Evolutionary conservation across 2,329 filamentous ascomycete genomes (phyloP), one percentile per base, ranked within the genome.

Genomic region (Clarireedia sp.): DNA sequence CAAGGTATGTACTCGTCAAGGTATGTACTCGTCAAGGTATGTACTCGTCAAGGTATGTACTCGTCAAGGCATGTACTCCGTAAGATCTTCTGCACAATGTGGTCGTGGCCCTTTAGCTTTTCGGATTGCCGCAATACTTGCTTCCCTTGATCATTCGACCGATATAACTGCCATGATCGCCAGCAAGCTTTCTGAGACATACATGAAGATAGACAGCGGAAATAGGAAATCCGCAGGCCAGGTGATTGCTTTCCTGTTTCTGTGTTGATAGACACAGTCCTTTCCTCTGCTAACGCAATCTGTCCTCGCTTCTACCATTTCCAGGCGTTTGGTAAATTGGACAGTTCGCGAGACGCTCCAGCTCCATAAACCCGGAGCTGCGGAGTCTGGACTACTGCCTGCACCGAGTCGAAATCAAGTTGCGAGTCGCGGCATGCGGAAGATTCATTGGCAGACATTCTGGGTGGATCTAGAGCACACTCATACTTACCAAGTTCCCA

Each of bases 271-370:
- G 29, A 33, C 12, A 10, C 29, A 33, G 29, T 33, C 29, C 29
- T 12, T 33, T 33, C 29, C 29, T 33, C 29, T 33, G 29, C 29
- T 33, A 33, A 33, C 29, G 29, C 29, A 12, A 10, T 12, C 29
- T 33, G 10, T 33, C 29, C 29, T 33, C 29, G 29, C 29, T 33
- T 33, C 29, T 37, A 4, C 26, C 19, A 26, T 17, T 47, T 19
- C 50, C 50, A 52, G 50, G 24, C 41, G 50, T 37, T 47, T 47
- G 50, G 50, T 52, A 52, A 38, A 52, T 52, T 47, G 12, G 29
- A 47, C 16, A 4, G 12, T 33, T 33, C 29, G 29, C 29, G 10
- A 33, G 29, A 33, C 29, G 29, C 29, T 33, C 24, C 24, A 26
- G 29, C 29, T 33, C 29, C 29, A 33, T 12, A 33, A 33, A 33